Conservation (phyloP, 1,139 yeast genomes). For the Blastobotrys petasosporus region DNA sequence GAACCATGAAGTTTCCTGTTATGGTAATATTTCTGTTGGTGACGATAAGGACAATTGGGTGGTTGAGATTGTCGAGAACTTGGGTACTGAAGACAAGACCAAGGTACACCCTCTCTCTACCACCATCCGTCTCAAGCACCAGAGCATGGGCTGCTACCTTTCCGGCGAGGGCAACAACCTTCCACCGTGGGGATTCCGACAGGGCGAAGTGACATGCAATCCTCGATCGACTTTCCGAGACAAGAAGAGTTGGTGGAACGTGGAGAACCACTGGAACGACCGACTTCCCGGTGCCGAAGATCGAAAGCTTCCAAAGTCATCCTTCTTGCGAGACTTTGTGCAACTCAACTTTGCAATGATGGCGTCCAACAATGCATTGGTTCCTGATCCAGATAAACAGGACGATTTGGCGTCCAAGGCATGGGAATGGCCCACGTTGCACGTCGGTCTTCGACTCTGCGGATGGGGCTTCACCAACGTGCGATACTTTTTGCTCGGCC, state of each 20-base stretch:
- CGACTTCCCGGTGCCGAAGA: slow-evolving; percentile 64
- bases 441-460: slow-evolving; percentile 91
- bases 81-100: slow-evolving; percentile 52
- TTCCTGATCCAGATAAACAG: slow-evolving; percentile 86
- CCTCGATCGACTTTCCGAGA: slow-evolving; percentile 74
- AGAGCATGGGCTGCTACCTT: slow-evolving; percentile 72
- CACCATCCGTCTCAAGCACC: slow-evolving; percentile 69
- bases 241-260: slow-evolving; percentile 97
- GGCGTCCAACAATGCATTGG: slow-evolving; percentile 95
- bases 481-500: slow-evolving; percentile 85
- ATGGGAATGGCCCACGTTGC: slow-evolving; percentile 98
- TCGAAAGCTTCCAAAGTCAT: slow-evolving; percentile 75
- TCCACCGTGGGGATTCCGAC: slow-evolving; percentile 99
- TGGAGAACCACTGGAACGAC: slow-evolving; percentile 77
- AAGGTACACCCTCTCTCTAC: slow-evolving; percentile 82
- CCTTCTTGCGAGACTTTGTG: slow-evolving; percentile 80
- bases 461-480: slow-evolving; percentile 81
- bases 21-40: slow-evolving; percentile 82
- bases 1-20: slow-evolving; percentile 84
- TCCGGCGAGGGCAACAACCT: slow-evolving; percentile 72
- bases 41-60: slow-evolving; percentile 93
- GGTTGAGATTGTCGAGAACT: slow-evolving; percentile 77
- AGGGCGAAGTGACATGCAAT: slow-evolving; percentile 89
- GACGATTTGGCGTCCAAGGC: slow-evolving; percentile 88
- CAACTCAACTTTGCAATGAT: slow-evolving; percentile 96